These are phyloP conservation scores for Leptoxyphium fumago DNA, from an alignment of 2,329 filamentous ascomycete genomes.

Conservation along the genomic window DNA sequence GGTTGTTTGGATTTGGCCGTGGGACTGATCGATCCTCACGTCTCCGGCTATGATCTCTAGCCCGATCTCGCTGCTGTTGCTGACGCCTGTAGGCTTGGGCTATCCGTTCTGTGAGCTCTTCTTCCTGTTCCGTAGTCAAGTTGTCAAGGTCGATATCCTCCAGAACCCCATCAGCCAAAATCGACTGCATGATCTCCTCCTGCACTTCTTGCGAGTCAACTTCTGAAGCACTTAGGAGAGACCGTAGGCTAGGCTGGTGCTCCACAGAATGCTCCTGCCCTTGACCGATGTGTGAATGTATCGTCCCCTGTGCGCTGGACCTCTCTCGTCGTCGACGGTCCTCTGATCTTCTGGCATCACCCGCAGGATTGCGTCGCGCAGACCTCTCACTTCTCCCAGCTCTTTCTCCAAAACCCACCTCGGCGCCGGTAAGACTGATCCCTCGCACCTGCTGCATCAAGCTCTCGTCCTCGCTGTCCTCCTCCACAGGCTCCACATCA, in stretches of 20 bases:
- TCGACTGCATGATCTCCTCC: conserved; percentile 77
- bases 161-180: conserved; percentile 71
- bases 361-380: neutral
- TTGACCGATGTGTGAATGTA: neutral
- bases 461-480: conserved; percentile 47
- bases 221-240: conserved; percentile 66
- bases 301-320: neutral
- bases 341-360: neutral
- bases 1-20: neutral
- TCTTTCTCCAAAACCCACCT: conserved; percentile 4
- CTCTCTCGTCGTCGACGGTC: neutral
- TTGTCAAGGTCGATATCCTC: conserved; percentile 83
- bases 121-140: conserved; percentile 68
- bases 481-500: conserved; percentile 41
- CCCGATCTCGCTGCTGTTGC: conserved; percentile 40
- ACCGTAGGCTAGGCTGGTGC: conserved; percentile 79
- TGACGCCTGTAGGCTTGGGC: conserved; percentile 73
- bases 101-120: conserved; percentile 80
- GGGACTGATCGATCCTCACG: conserved; percentile 1
- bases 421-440: conserved; percentile 56
- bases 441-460: conserved; percentile 58
- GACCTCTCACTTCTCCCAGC: conserved; percentile 11
- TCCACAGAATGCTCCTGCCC: conserved; percentile 37
- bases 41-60: conserved; percentile 12
- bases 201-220: conserved; percentile 66